Evolutionary conservation across 257 asterid genomes (phyloP).

Genomic region (Gynochthodes officinalis): DNA sequence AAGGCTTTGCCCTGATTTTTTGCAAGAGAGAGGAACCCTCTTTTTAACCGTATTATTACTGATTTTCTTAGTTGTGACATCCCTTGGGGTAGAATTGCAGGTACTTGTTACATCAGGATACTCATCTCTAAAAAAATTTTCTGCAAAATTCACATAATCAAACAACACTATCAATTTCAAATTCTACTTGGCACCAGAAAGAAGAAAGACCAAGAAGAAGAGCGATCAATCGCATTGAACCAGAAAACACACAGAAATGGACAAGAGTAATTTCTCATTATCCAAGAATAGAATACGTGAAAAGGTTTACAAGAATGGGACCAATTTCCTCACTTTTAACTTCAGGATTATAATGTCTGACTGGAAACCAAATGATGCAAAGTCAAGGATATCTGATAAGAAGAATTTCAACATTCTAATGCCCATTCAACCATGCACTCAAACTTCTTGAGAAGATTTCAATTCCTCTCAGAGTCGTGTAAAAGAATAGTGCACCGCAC

Average conservation of each 20-base stretch:
- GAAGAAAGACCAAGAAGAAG: background rate
- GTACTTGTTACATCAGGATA: slow-evolving; percentile 58
- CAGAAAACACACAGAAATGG: background rate
- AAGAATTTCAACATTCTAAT: background rate
- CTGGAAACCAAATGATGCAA: background rate
- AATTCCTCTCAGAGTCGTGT: background rate
- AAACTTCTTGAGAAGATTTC: too few species aligned
- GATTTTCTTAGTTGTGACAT: slow-evolving; percentile 37
- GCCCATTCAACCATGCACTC: background rate
- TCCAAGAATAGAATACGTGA: background rate
- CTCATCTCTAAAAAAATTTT: slow-evolving; percentile 61
- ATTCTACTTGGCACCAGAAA: background rate
- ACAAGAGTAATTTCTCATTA: background rate
- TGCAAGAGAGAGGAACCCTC: slow-evolving; percentile 58
- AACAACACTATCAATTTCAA: slow-evolving; percentile 15
- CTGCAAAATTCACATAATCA: slow-evolving; percentile 45
- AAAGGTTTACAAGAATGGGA: background rate
- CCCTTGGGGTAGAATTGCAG: slow-evolving; percentile 51
- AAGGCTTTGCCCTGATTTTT: slow-evolving; percentile 47
- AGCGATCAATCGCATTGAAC: background rate
- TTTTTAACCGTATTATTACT: slow-evolving; percentile 43
- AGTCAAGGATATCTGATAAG: background rate
- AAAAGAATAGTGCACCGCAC: background rate
- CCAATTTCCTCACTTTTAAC: background rate
- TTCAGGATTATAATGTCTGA: background rate